Conservation (phyloP, 371 early-diverging fungal genomes). For the Basidiobolus meristosporus region DNA sequence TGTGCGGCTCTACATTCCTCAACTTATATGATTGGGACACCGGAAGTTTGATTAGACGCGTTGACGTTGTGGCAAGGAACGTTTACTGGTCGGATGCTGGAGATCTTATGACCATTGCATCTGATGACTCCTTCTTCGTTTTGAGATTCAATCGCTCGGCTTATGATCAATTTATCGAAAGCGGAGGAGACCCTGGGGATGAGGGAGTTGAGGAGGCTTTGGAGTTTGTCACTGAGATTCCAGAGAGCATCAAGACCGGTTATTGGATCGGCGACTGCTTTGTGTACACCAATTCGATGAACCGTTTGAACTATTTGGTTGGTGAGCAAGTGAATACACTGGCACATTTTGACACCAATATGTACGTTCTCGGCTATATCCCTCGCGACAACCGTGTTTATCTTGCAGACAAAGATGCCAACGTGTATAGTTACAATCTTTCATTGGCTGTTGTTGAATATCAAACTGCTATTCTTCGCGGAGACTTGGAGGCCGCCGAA, state of each 20-base stretch:
- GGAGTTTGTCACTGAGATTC: conserved; percentile 77
- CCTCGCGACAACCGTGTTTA: conserved; percentile 87
- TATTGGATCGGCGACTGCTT: conserved; percentile 97
- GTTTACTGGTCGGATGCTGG: conserved; percentile 87
- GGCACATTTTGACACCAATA: conserved; percentile 79
- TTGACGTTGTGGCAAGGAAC: conserved; percentile 75
- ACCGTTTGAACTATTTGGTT: conserved; percentile 87
- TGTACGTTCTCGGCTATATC: conserved; percentile 85
- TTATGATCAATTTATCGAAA: conserved; percentile 54
- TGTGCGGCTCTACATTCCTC: conserved; percentile 62
- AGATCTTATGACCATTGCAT: conserved; percentile 78
- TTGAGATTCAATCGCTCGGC: conserved; percentile 78
- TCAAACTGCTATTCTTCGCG: conserved; percentile 86
- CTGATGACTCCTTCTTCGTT: conserved; percentile 84
- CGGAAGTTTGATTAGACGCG: conserved; percentile 74
- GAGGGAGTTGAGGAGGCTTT: conserved; percentile 94
- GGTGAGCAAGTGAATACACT: conserved; percentile 82
- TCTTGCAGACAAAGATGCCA: conserved; percentile 82
- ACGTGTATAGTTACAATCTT: conserved; percentile 73
- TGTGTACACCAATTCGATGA: conserved; percentile 77
- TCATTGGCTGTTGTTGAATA: conserved; percentile 88
- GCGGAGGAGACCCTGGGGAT: conserved; percentile 49
- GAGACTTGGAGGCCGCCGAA: conserved; percentile 68
- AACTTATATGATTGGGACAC: conserved; percentile 96
- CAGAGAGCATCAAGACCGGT: conserved; percentile 80